phyloP scores from a whole-genome alignment of 495 filamentous ascomycete species.

The Trichoderma parareesei region DNA sequence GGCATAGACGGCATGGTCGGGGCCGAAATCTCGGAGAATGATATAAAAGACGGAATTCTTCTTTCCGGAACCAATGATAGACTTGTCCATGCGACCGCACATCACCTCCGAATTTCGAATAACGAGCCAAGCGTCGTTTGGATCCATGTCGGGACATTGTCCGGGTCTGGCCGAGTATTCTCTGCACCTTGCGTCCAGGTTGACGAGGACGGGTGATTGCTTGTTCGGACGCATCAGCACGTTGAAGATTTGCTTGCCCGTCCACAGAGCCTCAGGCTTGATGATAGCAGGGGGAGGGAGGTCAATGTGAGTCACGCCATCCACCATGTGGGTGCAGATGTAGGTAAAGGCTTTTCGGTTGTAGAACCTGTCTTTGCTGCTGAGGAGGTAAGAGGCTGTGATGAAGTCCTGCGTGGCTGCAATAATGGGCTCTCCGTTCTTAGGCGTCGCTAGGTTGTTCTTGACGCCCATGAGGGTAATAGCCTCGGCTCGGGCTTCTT shows the following conservation, averaged over 20 bases:
- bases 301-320: slow-evolving; percentile 70
- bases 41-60: slow-evolving; percentile 97
- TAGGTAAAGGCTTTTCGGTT: slow-evolving; percentile 79
- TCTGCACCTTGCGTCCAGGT: slow-evolving; percentile 87
- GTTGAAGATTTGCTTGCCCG: slow-evolving; percentile 95
- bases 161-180: slow-evolving; percentile 54
- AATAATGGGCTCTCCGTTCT: slow-evolving; percentile 98
- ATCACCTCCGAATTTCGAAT: slow-evolving; percentile 96
- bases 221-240: slow-evolving; percentile 89
- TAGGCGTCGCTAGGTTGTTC: slow-evolving; percentile 88
- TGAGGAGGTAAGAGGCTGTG: slow-evolving; percentile 84
- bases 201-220: slow-evolving; percentile 69
- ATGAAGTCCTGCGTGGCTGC: slow-evolving; percentile 98
- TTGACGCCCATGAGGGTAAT: slow-evolving; percentile 98
- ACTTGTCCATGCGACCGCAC: slow-evolving; percentile 97
- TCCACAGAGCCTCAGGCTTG: slow-evolving; percentile 86
- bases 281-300: slow-evolving; percentile 77
- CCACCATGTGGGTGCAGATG: slow-evolving; percentile 89
- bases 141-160: slow-evolving; percentile 63
- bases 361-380: slow-evolving; percentile 88
- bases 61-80: slow-evolving; percentile 89
- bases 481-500: slow-evolving; percentile 92
- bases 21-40: slow-evolving; percentile 88
- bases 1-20: slow-evolving; percentile 74
- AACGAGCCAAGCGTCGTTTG: slow-evolving; percentile 79